phyloP scores from a whole-genome alignment of 2,329 filamentous ascomycete species.

The Talaromyces funiculosus region DNA sequence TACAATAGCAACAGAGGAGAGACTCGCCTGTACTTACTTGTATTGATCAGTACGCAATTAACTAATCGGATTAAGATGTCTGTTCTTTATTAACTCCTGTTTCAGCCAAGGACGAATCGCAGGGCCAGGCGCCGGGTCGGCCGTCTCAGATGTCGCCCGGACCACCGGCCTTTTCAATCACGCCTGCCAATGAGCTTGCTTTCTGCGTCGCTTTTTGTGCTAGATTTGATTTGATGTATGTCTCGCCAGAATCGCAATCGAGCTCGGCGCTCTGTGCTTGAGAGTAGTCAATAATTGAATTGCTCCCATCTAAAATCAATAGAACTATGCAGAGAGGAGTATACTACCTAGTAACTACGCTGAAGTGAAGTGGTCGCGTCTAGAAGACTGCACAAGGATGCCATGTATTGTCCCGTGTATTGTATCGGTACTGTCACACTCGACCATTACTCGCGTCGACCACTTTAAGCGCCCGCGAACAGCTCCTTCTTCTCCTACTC shows the following conservation, averaged over 20 bases:
- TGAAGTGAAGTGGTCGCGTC: background rate
- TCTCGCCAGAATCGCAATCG: background rate
- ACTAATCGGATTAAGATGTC: background rate
- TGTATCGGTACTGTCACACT: background rate
- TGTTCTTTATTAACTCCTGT: constrained; percentile 1
- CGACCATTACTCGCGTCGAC: constrained; percentile 1
- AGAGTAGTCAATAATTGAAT: background rate
- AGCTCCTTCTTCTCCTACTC: background rate
- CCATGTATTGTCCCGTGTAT: background rate
- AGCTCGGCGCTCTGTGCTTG: background rate
- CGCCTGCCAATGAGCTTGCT: background rate
- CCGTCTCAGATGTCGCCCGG: constrained; percentile 9
- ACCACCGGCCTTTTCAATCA: background rate
- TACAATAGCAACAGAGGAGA: background rate
- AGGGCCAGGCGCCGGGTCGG: background rate
- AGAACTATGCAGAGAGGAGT: background rate
- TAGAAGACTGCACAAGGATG: background rate
- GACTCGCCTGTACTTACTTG: background rate
- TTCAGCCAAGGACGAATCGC: constrained; percentile 8
- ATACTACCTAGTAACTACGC: too few relatives aligned
- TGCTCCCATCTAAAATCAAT: background rate
- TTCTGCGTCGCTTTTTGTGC: background rate
- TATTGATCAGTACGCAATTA: background rate
- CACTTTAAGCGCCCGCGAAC: background rate
- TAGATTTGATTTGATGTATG: background rate